Evolutionary conservation across 169 alveolate genomes (phyloP).

Genomic region (Babesia ovata): DNA sequence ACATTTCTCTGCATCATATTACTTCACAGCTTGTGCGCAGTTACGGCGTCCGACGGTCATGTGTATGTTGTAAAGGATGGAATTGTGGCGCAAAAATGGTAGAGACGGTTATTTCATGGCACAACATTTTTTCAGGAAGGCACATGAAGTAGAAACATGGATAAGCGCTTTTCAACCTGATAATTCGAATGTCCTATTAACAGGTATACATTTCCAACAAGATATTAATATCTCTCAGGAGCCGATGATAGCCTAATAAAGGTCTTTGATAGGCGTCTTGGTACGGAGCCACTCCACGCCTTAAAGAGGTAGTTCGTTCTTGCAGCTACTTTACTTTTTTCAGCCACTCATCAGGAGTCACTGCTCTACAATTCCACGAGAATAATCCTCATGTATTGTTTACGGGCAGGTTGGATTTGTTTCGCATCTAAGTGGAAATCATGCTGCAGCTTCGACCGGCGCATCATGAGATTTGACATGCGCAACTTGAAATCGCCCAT

Average conservation of each 20-base stretch:
- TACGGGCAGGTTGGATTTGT: constrained; percentile 45
- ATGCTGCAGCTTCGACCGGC: constrained; percentile 40
- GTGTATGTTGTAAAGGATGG: constrained; percentile 43
- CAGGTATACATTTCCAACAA: constrained; percentile 14
- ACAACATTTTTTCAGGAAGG: constrained; percentile 11
- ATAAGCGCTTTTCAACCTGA: constrained; percentile 50
- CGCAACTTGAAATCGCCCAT: constrained; percentile 41
- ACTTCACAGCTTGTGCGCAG: constrained; percentile 24
- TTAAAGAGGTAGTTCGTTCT: not conserved
- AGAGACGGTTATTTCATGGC: too few relatives aligned
- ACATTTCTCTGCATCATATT: not conserved
- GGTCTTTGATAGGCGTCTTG: constrained; percentile 37
- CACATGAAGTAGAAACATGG: constrained; percentile 59
- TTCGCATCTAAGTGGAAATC: too few relatives aligned
- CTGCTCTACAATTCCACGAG: constrained; percentile 41
- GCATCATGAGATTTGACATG: constrained; percentile 28
- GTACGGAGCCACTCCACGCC: constrained; percentile 2
- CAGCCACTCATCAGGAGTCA: constrained; percentile 51
- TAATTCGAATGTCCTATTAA: constrained; percentile 36
- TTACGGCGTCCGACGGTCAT: constrained; percentile 44
- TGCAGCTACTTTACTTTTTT: not conserved
- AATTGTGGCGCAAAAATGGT: constrained; percentile 17
- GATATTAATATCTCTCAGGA: constrained; percentile 1
- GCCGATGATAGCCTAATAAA: constrained; percentile 40
- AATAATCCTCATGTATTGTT: constrained; percentile 15